phyloP scores from a whole-genome alignment of 169 alveolate genomes.

The Theileria equi region DNA sequence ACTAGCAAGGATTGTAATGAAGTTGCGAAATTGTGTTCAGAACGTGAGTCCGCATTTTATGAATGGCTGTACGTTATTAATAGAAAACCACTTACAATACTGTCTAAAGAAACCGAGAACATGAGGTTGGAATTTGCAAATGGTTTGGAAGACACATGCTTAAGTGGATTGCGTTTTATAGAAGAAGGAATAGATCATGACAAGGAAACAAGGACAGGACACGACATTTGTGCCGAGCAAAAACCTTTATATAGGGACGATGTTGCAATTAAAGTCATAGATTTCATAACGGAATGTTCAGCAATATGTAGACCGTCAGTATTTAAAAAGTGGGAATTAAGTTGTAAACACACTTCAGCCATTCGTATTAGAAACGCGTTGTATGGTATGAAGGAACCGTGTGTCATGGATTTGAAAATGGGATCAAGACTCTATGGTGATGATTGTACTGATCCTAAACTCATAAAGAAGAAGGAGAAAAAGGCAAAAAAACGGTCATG shows the following conservation, averaged over 20 bases:
- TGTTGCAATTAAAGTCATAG: constrained; percentile 4
- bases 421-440: constrained; percentile 70
- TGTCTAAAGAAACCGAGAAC: constrained; percentile 26
- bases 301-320: constrained; percentile 21
- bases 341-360: constrained; percentile 38
- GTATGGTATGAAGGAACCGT: constrained; percentile 66
- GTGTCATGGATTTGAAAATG: constrained; percentile 75
- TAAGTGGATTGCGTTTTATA: constrained; percentile 9
- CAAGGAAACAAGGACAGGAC: not conserved
- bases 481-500: constrained; percentile 64
- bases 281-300: constrained; percentile 17
- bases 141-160: constrained; percentile 10
- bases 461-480: constrained; percentile 50
- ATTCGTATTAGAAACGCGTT: constrained; percentile 60
- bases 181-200: not conserved
- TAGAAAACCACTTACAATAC: constrained; percentile 28
- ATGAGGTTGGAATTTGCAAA: constrained; percentile 46
- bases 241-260: not conserved
- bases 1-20: constrained; percentile 31
- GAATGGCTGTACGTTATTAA: constrained; percentile 65
- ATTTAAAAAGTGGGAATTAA: constrained; percentile 35
- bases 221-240: not conserved
- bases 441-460: constrained; percentile 51
- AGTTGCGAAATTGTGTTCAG: constrained; percentile 58
- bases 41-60: constrained; percentile 64